phyloP scores from a whole-genome alignment of 768 basidiomycete species.

The Kwoniella sp. region DNA sequence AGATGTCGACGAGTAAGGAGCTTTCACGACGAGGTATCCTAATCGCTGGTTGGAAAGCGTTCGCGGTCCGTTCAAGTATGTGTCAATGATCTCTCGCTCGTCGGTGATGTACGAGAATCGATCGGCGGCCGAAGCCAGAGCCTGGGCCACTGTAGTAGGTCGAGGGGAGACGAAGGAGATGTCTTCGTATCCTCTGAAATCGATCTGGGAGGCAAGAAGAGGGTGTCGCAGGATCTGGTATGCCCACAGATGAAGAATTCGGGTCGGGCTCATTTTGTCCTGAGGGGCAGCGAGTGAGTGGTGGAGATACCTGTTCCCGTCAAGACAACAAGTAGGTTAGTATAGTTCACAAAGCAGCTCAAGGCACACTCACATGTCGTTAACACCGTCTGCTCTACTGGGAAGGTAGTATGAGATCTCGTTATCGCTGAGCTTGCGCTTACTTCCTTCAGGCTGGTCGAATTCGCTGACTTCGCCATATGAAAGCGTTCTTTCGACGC shows the following conservation, averaged over 20 bases:
- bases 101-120: conserved; percentile 16
- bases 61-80: conserved; percentile 75
- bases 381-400: conserved; percentile 71
- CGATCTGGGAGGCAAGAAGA: conserved; percentile 67
- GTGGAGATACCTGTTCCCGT: conserved; percentile 79
- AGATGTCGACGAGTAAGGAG: neutral
- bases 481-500: neutral
- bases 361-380: conserved; percentile 70
- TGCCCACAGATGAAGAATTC: conserved; percentile 69
- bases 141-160: conserved; percentile 54
- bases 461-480: neutral
- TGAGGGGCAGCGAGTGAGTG: conserved; percentile 66
- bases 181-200: conserved; percentile 62
- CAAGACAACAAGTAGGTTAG: neutral
- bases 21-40: conserved; percentile 57
- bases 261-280: conserved; percentile 58
- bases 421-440: conserved; percentile 65
- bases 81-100: conserved; percentile 61
- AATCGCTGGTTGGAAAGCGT: conserved; percentile 70
- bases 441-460: neutral
- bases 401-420: conserved; percentile 80
- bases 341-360: neutral
- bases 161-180: conserved; percentile 62
- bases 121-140: conserved; percentile 60
- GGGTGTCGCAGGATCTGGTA: conserved; percentile 72